Conservation (phyloP, 495 filamentous ascomycete genomes). For the Neurospora sp. region DNA sequence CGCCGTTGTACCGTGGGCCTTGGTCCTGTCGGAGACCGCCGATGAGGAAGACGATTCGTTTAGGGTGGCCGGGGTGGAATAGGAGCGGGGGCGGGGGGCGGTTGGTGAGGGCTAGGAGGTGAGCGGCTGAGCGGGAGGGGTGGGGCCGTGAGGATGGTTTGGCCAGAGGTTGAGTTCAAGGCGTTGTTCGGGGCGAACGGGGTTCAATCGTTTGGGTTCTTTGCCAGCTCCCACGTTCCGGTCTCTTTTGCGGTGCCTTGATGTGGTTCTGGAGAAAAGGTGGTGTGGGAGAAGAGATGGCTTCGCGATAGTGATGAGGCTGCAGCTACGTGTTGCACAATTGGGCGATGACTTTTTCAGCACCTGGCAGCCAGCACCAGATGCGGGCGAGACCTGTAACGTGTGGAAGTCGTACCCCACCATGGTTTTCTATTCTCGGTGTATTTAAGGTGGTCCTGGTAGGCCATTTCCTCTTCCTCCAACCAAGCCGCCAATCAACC, state of each 20-base stretch:
- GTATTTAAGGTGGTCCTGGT: no score
- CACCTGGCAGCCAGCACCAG: no score
- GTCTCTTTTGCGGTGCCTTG: background rate
- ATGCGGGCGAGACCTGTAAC: no score
- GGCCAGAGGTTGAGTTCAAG: background rate
- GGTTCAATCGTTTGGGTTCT: rapidly evolving
- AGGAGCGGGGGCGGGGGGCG: background rate
- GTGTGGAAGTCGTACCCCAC: no score
- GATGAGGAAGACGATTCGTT: background rate
- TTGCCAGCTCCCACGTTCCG: background rate
- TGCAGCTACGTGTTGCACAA: no score
- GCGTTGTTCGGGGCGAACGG: background rate
- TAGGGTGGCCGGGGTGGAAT: background rate
- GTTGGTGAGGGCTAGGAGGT: background rate
- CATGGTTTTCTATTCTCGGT: no score
- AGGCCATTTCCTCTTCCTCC: no score
- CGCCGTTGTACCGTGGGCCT: background rate
- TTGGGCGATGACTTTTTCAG: no score
- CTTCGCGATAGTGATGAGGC: no score
- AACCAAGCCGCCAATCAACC: no score
- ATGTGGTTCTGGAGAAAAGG: background rate
- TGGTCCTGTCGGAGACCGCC: background rate
- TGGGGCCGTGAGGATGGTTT: background rate
- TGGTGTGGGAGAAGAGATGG: no score
- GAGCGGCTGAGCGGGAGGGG: background rate